phyloP scores from a whole-genome alignment of 768 basidiomycete genomes.

The Boletus sp. region DNA sequence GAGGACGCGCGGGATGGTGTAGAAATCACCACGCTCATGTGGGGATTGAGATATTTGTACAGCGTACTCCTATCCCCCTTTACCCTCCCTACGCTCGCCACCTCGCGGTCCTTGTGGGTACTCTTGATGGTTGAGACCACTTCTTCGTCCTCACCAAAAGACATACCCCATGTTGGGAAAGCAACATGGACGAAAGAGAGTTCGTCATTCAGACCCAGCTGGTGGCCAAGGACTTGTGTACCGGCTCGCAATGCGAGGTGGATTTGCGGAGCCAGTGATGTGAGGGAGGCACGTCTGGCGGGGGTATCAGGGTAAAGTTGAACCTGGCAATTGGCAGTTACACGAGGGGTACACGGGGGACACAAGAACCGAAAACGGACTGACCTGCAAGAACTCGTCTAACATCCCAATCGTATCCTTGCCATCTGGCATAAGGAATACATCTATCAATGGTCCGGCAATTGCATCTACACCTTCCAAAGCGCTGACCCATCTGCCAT shows the following conservation, averaged over 20 bases:
- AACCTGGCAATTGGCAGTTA: conserved; percentile 38
- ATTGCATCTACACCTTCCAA: conserved; percentile 64
- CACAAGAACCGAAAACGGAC: conserved; percentile 7
- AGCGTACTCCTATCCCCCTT: conserved; percentile 84
- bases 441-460: conserved; percentile 56
- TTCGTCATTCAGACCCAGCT: conserved; percentile 42
- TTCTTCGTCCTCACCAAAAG: conserved; percentile 54
- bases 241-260: conserved; percentile 57
- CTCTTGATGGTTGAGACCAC: conserved; percentile 53
- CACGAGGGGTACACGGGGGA: not conserved
- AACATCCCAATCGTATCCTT: conserved; percentile 60
- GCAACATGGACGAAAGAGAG: conserved; percentile 49
- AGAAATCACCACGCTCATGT: conserved; percentile 68
- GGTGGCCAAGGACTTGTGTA: conserved; percentile 56
- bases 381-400: conserved; percentile 75
- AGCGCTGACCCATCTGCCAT: conserved; percentile 30
- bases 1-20: conserved; percentile 23
- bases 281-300: conserved; percentile 43
- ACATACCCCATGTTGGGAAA: conserved; percentile 64
- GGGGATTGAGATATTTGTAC: conserved; percentile 93
- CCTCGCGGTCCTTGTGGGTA: conserved; percentile 39
- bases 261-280: conserved; percentile 42
- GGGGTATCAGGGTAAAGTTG: conserved; percentile 66
- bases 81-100: conserved; percentile 82
- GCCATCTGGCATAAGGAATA: conserved; percentile 48